Percentiles rank a stretch among this genome's conserved stretches.
These are phyloP conservation scores for Bimuria novae-zelandiae DNA, from an alignment of 2,329 filamentous ascomycete genomes.

Conservation along the genomic window DNA sequence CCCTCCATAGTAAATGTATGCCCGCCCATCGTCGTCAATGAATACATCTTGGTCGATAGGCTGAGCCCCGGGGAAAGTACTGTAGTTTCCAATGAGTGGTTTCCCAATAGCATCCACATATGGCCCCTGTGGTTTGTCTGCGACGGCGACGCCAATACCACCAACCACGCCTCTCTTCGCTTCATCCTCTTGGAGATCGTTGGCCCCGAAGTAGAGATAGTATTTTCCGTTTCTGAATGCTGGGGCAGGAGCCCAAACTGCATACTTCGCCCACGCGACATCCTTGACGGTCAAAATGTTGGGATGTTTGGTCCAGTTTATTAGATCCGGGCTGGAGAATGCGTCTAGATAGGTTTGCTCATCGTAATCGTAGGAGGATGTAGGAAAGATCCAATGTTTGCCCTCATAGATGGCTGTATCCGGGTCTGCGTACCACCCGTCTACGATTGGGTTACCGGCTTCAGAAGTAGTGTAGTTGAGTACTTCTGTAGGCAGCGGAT, in stretches of 20 bases:
- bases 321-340: conserved; percentile 8
- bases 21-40: conserved; percentile 11
- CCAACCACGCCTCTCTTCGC: conserved; percentile 6
- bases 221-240: conserved; percentile 11
- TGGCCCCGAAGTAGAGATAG: conserved; percentile 11
- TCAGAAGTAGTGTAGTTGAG: conserved; percentile 10
- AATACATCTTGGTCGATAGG: conserved; percentile 12
- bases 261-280: conserved; percentile 10
- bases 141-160: conserved; percentile 9
- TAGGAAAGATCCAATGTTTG: conserved; percentile 9
- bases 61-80: conserved; percentile 7
- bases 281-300: conserved; percentile 9
- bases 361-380: conserved; percentile 5
- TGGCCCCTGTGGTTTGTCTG: conserved; percentile 6
- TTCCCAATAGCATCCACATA: conserved; percentile 11
- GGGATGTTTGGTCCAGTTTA: conserved; percentile 10
- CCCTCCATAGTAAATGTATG: conserved; percentile 14
- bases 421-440: conserved; percentile 12
- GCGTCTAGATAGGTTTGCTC: conserved; percentile 11
- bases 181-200: conserved; percentile 10
- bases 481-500: neutral
- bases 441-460: conserved; percentile 11
- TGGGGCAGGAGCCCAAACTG: conserved; percentile 12
- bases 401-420: conserved; percentile 13
- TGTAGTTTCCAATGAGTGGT: conserved; percentile 12